A percentile compares a stretch with the other conserved stretches of the same genome.
phyloP scores from a whole-genome alignment of 208 protist species.

The Spongospora subterranea region DNA sequence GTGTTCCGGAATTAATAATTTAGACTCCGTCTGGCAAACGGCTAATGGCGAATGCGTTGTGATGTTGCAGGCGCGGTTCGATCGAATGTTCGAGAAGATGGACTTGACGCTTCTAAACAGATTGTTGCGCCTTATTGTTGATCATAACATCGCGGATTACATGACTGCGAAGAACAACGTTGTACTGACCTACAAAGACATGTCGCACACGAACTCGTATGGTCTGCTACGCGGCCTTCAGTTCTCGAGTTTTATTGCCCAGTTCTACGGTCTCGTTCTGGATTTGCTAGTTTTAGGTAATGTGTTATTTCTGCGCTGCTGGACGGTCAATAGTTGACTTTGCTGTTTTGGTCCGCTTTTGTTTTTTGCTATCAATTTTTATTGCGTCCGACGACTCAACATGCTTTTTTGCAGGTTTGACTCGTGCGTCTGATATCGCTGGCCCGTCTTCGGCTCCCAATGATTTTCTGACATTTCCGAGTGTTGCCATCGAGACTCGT shows the following conservation, averaged over 20 bases:
- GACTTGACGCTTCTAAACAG: constrained; percentile 99
- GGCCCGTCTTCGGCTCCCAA: constrained; percentile 95
- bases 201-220: constrained; percentile 98
- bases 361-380: no score
- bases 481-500: constrained; percentile 88
- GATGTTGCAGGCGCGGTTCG: constrained; percentile 94
- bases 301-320: not conserved
- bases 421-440: constrained; percentile 96
- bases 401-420: constrained; percentile 79
- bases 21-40: constrained; percentile 96
- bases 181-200: constrained; percentile 99
- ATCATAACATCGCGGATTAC: constrained; percentile 99
- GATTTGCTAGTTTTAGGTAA: constrained; percentile 96
- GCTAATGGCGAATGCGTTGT: constrained; percentile 94
- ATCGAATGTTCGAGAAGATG: constrained; percentile 97
- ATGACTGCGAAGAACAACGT: constrained; percentile 99
- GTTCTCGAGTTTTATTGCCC: constrained; percentile 98
- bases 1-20: constrained; percentile 99
- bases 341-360: no score
- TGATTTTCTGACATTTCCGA: constrained; percentile 95
- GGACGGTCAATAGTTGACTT: no score
- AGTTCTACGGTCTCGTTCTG: constrained; percentile 99
- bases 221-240: constrained; percentile 98
- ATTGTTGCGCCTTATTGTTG: constrained; percentile 98
- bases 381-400: no score